Evolutionary conservation across 2,329 filamentous ascomycete species (phyloP).

Genomic region (Stagonosporopsis chrysanthemi): DNA sequence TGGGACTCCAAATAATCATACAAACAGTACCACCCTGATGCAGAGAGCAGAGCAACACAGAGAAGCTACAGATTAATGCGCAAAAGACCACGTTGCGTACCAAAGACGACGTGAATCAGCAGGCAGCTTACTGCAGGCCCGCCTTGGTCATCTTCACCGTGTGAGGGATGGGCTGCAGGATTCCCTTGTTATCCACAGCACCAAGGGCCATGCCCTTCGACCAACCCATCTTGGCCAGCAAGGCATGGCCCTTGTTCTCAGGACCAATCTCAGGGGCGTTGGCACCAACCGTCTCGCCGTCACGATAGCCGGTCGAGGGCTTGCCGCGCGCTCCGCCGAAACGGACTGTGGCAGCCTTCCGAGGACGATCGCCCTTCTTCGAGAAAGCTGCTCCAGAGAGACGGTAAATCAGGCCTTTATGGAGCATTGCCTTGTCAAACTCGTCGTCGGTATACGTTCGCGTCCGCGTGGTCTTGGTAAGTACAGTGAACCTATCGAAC

Average conservation of each 20-base stretch:
- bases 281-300: constrained; percentile 88
- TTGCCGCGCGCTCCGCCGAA: constrained; percentile 23
- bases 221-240: constrained; percentile 99
- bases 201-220: constrained; percentile 84
- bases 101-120: neutral
- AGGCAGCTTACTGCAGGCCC: constrained; percentile 62
- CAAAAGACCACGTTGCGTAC: neutral
- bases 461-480: constrained; percentile 78
- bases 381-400: constrained; percentile 30
- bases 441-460: constrained; percentile 64
- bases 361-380: constrained; percentile 16
- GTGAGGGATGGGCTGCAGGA: constrained; percentile 83
- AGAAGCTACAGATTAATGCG: neutral
- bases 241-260: constrained; percentile 82
- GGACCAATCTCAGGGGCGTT: constrained; percentile 82
- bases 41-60: neutral
- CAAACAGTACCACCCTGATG: constrained; percentile 11
- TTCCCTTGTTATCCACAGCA: constrained; percentile 82
- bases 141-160: constrained; percentile 87
- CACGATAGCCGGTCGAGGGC: constrained; percentile 63
- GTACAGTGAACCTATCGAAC: constrained; percentile 74
- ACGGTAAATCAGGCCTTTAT: constrained; percentile 60
- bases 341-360: constrained; percentile 22
- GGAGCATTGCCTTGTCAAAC: constrained; percentile 54
- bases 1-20: constrained; percentile 9